Evolutionary conservation across 2,329 filamentous ascomycete genomes (phyloP).

Genomic region (Fusarium sp.): DNA sequence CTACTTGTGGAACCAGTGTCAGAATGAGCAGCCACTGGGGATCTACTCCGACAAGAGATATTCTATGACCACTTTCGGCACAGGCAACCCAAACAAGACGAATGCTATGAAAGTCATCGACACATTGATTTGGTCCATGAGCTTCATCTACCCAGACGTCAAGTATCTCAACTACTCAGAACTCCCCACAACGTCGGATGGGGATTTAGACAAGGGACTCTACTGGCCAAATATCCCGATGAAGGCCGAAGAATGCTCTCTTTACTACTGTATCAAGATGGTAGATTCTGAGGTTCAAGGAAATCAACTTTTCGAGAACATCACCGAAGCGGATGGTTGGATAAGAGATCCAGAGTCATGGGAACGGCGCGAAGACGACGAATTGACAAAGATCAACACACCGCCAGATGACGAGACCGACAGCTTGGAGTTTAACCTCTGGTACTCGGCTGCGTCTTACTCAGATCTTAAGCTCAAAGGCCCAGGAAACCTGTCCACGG

Average conservation of each 20-base stretch:
- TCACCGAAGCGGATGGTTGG: background rate
- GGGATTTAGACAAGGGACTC: background rate
- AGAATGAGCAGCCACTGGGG: background rate
- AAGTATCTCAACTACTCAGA: background rate
- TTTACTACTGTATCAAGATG: slow-evolving; percentile 25
- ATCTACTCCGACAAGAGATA: slow-evolving; percentile 9
- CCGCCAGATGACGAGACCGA: background rate
- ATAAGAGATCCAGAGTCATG: slow-evolving; percentile 11
- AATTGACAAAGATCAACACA: background rate
- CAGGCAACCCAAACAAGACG: slow-evolving; percentile 23
- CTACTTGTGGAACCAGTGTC: background rate
- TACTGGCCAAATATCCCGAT: slow-evolving; percentile 20
- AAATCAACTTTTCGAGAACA: slow-evolving; percentile 5
- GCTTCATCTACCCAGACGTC: slow-evolving; percentile 14
- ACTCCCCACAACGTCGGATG: background rate
- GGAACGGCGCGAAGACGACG: background rate
- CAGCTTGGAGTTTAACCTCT: slow-evolving; percentile 7
- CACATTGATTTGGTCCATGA: slow-evolving; percentile 32
- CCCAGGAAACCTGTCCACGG: background rate
- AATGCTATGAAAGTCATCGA: slow-evolving; percentile 25
- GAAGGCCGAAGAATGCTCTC: slow-evolving; percentile 15
- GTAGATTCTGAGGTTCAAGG: slow-evolving; percentile 1
- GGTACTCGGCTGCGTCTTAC: background rate
- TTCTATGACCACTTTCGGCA: slow-evolving; percentile 21
- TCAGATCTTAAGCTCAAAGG: background rate